Evolutionary conservation across 2,329 filamentous ascomycete species (phyloP).

Genomic region (Colletotrichum tofieldiae): DNA sequence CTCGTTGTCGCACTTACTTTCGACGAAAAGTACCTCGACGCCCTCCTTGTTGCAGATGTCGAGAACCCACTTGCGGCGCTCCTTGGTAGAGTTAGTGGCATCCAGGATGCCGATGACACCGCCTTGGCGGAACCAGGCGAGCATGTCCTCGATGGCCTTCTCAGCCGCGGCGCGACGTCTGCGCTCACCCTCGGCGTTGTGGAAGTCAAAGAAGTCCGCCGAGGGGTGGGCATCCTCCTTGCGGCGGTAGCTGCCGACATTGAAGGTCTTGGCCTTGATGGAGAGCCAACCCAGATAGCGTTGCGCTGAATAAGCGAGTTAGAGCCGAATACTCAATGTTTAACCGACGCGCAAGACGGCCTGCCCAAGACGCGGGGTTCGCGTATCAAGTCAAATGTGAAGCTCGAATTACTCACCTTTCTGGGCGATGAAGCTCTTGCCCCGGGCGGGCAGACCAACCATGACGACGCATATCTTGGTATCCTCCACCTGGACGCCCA

Average conservation of each 20-base stretch:
- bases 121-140: constrained; percentile 86
- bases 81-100: constrained; percentile 96
- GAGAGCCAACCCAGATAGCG: constrained; percentile 98
- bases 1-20: constrained; percentile 97
- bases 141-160: constrained; percentile 93
- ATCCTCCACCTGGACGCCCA: constrained; percentile 91
- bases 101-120: constrained; percentile 95
- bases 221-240: constrained; percentile 90
- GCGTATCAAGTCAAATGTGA: not conserved
- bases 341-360: not conserved
- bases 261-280: constrained; percentile 94
- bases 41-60: constrained; percentile 82
- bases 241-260: constrained; percentile 96
- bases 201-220: constrained; percentile 95
- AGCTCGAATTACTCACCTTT: constrained; percentile 76
- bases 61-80: constrained; percentile 90
- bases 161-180: constrained; percentile 90
- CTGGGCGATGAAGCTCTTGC: constrained; percentile 97
- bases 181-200: constrained; percentile 91
- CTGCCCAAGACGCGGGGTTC: not conserved
- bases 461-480: constrained; percentile 98
- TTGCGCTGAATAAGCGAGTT: constrained; percentile 74
- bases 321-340: not conserved
- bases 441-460: constrained; percentile 95
- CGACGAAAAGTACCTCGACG: constrained; percentile 94